Conservation (phyloP, 805 yeast species). For the Cyberlindnera amylophila region DNA sequence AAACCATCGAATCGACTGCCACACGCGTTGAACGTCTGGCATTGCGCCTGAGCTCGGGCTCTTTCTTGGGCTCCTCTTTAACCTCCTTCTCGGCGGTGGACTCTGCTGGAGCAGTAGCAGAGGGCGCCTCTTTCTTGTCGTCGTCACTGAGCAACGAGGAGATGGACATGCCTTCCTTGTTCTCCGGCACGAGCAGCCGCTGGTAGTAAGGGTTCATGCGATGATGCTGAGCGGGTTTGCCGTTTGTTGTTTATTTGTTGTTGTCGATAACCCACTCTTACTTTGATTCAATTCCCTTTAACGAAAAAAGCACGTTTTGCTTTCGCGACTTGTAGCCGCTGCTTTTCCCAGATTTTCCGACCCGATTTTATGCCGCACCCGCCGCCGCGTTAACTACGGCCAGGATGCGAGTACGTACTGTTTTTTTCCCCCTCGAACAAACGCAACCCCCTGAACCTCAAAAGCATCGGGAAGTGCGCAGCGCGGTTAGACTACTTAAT, state of each 20-base stretch:
- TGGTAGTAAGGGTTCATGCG: constrained; percentile 3
- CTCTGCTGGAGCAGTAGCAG: neutral
- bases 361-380: neutral
- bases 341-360: neutral
- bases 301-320: too few species aligned
- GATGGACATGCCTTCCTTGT: too few species aligned
- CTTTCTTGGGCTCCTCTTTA: neutral
- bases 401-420: too few species aligned
- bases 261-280: neutral
- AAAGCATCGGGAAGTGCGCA: too few species aligned
- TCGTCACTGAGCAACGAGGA: constrained; percentile 11
- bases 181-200: neutral
- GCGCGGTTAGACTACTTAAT: too few species aligned
- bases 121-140: constrained; percentile 1
- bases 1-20: constrained; percentile 10
- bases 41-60: constrained; percentile 5
- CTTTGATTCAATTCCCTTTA: too few species aligned
- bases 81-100: neutral
- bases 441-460: too few species aligned
- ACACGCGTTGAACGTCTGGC: constrained; percentile 9
- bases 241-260: too few species aligned
- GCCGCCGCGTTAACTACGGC: constrained; percentile 13
- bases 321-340: neutral
- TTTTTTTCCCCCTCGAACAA: too few species aligned
- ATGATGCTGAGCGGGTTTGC: too few species aligned